A percentile compares a stretch with the other conserved stretches of the same genome.
Evolutionary conservation across 139 green algal genomes (phyloP).

Genomic region (Chlamydomonas schloesseri): DNA sequence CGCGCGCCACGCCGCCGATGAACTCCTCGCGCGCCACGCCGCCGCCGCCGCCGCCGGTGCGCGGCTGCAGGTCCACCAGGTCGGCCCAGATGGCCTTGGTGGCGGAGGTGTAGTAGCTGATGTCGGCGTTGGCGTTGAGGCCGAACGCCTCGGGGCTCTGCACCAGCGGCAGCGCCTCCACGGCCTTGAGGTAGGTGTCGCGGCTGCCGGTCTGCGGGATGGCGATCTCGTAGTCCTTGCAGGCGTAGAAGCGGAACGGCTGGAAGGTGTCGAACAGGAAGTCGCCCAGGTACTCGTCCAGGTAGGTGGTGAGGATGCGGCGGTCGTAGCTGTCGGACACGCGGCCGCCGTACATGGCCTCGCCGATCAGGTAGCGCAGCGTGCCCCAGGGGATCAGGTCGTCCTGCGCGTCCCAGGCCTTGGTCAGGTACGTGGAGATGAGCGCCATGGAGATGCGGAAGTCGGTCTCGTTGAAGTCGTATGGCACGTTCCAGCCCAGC

Average conservation of each 20-base stretch:
- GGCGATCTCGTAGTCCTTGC: constrained; percentile 57
- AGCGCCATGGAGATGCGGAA: constrained; percentile 90
- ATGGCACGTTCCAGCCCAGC: constrained; percentile 93
- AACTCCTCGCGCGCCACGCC: constrained; percentile 81
- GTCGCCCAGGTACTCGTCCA: constrained; percentile 94
- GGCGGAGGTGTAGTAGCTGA: constrained; percentile 87
- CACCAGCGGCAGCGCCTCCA: constrained; percentile 84
- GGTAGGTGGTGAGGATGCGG: constrained; percentile 88
- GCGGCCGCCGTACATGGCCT: constrained; percentile 83
- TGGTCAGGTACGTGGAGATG: constrained; percentile 87
- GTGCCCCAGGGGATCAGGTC: constrained; percentile 86
- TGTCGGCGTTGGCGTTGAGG: constrained; percentile 91
- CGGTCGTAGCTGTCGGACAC: constrained; percentile 89
- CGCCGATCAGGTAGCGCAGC: constrained; percentile 92
- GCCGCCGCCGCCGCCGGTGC: constrained; percentile 54
- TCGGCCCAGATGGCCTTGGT: constrained; percentile 85
- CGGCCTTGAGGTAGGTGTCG: constrained; percentile 71
- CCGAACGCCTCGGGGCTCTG: constrained; percentile 87
- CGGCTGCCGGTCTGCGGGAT: constrained; percentile 50
- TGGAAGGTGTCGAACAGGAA: constrained; percentile 93
- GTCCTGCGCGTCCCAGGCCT: constrained; percentile 74
- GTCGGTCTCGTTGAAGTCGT: constrained; percentile 97
- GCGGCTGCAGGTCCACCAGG: constrained; percentile 85
- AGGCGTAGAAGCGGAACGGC: constrained; percentile 79
- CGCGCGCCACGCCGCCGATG: constrained; percentile 72